Evolutionary conservation across 805 yeast species (phyloP), one percentile per base, ranked within the genome.

Genomic region (Cyberlindnera americana): DNA sequence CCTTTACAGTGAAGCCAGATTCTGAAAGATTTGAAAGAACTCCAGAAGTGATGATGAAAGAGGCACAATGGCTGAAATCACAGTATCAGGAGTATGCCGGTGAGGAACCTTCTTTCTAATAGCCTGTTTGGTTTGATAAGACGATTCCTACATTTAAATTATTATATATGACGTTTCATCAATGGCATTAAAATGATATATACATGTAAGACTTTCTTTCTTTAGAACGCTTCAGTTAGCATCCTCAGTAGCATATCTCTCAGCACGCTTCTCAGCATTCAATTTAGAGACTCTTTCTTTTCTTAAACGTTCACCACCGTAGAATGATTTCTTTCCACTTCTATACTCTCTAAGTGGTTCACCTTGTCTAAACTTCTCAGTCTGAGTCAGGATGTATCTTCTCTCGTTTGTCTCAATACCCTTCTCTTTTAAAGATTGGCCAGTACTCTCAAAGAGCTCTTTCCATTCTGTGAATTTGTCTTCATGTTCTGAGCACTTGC

Each of bases 231-330:
- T 16, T 31, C 29, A 28, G 56, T 35, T 40, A 22, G 57, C 50
- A 43, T 54, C 58, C 40, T 56, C 61, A 26, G 46, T 43, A 18
- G 46, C 54, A 42, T 47, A 57, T 59, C 55, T 54, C 35, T 54
- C 56, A 18, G 47, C 50, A 44, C 56, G 52, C 35, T 49, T 48
- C 38, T 52, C 77, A 39, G 79, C 72, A 38, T 73, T 63, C 63
- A 75, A 60, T 47, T 74, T 75, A 9, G 95, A 91, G 14, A 70
- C 65, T 49, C 72, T 73, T 56, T 81, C 83, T 53, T 73, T 77
- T 45, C 82, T 75, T 54, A 78, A 83, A 60, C 96, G 77, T 64
- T 89, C 96, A 56, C 96, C 95, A 19, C 96, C 96, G 64, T 78
- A 69, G 53, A 68, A 69, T 52, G 74, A 72, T 71, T 87, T 87